Evolutionary conservation across 1,284 basidiomycete species (phyloP).

Genomic region (Ganoderma lucidum): DNA sequence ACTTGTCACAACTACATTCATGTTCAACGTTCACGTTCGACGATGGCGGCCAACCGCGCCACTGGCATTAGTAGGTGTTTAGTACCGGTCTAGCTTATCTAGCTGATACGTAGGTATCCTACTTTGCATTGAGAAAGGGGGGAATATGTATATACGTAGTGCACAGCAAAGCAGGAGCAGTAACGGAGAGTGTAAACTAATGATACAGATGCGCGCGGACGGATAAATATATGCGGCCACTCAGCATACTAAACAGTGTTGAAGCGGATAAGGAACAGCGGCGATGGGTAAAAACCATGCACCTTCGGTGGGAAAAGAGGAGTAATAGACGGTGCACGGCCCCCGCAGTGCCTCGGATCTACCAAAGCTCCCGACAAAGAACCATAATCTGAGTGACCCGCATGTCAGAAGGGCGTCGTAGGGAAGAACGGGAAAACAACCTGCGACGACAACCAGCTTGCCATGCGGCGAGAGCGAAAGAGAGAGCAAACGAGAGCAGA

Average conservation of each 20-base stretch:
- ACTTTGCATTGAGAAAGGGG: not conserved
- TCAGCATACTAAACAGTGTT: not conserved
- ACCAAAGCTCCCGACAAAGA: conserved; percentile 17
- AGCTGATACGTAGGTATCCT: conserved; percentile 1
- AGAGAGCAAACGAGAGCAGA: conserved; percentile 16
- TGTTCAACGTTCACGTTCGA: not conserved
- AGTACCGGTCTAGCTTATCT: conserved; percentile 9
- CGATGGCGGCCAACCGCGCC: conserved; percentile 14
- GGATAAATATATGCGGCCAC: not conserved
- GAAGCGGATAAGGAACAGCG: conserved; percentile 6
- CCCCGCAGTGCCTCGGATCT: conserved; percentile 23
- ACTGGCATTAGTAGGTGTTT: conserved; percentile 6
- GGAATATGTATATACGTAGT: not conserved
- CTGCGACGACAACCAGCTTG: conserved; percentile 13
- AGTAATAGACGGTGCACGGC: conserved; percentile 7
- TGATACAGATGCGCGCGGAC: conserved; percentile 8
- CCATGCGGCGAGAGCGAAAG: conserved; percentile 6
- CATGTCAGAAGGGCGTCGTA: conserved; percentile 22
- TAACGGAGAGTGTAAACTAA: not conserved
- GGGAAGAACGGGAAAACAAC: not conserved
- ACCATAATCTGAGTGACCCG: conserved; percentile 25
- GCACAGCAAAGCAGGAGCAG: not conserved
- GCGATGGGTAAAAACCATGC: conserved; percentile 2
- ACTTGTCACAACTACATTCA: not conserved
- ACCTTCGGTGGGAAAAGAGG: not conserved